These are phyloP conservation scores for Catunica adiposa DNA, from an alignment of 2,329 filamentous ascomycete genomes.

Conservation along the genomic window DNA sequence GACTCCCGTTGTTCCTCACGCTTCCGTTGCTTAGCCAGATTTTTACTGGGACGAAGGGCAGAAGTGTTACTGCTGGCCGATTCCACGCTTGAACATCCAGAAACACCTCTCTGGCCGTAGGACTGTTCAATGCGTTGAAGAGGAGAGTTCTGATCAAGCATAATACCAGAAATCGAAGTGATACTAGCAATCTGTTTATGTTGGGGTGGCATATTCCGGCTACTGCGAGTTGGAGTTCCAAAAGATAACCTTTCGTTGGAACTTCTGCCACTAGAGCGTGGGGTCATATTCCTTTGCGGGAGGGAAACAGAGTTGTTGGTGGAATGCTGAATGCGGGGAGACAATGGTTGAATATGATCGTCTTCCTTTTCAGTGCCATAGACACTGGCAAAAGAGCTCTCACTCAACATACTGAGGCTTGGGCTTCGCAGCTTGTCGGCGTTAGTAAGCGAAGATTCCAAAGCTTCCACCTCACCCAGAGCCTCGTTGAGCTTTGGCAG, in stretches of 20 bases:
- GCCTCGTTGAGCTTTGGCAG: slow-evolving; percentile 24
- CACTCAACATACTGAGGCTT: slow-evolving; percentile 46
- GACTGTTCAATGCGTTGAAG: slow-evolving; percentile 31
- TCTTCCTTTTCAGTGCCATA: slow-evolving; percentile 29
- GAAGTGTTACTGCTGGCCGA: slow-evolving; percentile 14
- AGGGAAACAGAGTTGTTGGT: background rate
- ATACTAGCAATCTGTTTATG: slow-evolving; percentile 15
- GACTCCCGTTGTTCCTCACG: slow-evolving; percentile 20
- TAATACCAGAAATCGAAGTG: slow-evolving; percentile 26
- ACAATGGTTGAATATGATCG: slow-evolving; percentile 1
- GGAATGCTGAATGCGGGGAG: background rate
- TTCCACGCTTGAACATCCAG: slow-evolving; percentile 18
- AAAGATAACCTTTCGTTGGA: background rate
- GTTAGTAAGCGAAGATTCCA: slow-evolving; percentile 6
- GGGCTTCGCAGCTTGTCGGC: slow-evolving; percentile 34
- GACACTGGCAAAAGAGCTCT: slow-evolving; percentile 50
- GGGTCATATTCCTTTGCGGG: slow-evolving; percentile 5
- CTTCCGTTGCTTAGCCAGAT: slow-evolving; percentile 26
- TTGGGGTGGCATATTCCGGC: background rate
- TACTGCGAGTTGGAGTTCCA: slow-evolving; percentile 7
- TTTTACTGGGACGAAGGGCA: slow-evolving; percentile 21
- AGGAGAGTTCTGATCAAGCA: slow-evolving; percentile 31
- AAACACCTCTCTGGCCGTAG: slow-evolving; percentile 16
- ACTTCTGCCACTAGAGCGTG: slow-evolving; percentile 3
- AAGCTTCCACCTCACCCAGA: slow-evolving; percentile 7